A percentile compares a stretch with the other conserved stretches of the same genome.
Conservation (phyloP, 495 filamentous ascomycete species). For the Thermothielavioides terrestris region DNA sequence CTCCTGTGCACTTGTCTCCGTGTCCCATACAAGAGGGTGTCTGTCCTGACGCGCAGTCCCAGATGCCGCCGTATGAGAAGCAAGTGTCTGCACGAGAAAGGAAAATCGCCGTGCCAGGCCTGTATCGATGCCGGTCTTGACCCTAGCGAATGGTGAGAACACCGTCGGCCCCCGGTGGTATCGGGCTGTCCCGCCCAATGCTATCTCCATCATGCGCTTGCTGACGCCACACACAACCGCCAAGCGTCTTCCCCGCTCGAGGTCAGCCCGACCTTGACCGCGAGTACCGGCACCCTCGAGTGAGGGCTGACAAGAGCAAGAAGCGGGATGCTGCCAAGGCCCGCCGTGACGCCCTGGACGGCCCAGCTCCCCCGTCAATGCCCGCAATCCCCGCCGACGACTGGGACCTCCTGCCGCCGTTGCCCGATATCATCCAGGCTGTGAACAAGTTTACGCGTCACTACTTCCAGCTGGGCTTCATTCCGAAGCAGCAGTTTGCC, state of each 20-base stretch:
- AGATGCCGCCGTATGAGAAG: conserved; percentile 45
- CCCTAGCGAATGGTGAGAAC: conserved; percentile 36
- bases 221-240: neutral
- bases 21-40: too few species aligned
- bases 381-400: conserved; percentile 27
- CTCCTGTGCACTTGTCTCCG: neutral
- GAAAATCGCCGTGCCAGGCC: conserved; percentile 33
- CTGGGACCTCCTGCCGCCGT: conserved; percentile 37
- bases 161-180: neutral
- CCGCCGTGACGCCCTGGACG: conserved; percentile 29
- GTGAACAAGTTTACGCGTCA: conserved; percentile 38
- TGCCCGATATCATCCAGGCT: conserved; percentile 35
- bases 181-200: neutral
- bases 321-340: conserved; percentile 30
- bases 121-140: conserved; percentile 36
- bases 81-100: conserved; percentile 41
- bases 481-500: conserved; percentile 42
- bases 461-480: conserved; percentile 45
- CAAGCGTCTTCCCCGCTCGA: conserved; percentile 36
- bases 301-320: conserved; percentile 32
- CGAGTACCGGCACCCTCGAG: conserved; percentile 39
- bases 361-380: conserved; percentile 11
- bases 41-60: neutral
- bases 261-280: conserved; percentile 38
- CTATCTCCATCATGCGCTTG: neutral